These are phyloP conservation scores for Backusella tuberculispora DNA, from an alignment of 192 early-diverging fungal genomes.

Conservation along the genomic window DNA sequence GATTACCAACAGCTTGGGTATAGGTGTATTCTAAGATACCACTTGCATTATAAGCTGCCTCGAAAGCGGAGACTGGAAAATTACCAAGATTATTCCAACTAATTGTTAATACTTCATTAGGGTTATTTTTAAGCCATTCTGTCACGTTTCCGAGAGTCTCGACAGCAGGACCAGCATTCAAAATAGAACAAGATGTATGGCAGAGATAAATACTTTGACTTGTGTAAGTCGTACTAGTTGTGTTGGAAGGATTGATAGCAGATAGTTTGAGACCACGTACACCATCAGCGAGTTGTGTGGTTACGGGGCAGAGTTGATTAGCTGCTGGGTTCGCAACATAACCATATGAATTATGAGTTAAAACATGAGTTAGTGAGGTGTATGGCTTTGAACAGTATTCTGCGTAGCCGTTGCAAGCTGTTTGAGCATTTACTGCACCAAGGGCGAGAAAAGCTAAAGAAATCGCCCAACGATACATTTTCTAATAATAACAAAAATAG, in stretches of 20 bases:
- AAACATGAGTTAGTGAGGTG: constrained; percentile 62
- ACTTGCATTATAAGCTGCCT: constrained; percentile 52
- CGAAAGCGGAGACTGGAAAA: constrained; percentile 52
- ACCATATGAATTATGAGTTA: constrained; percentile 79
- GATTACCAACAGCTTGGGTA: constrained; percentile 45
- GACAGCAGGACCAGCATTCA: constrained; percentile 63
- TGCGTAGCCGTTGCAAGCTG: constrained; percentile 67
- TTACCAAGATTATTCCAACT: constrained; percentile 69
- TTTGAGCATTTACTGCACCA: constrained; percentile 30
- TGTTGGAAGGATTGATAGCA: constrained; percentile 40
- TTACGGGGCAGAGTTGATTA: constrained; percentile 69
- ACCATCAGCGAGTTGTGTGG: constrained; percentile 71
- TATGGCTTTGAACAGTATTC: constrained; percentile 68
- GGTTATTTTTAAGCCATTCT: constrained; percentile 64
- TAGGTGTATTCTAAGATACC: constrained; percentile 55
- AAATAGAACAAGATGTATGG: constrained; percentile 63
- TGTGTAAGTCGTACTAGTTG: constrained; percentile 20
- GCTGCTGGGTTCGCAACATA: constrained; percentile 57
- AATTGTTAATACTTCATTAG: constrained; percentile 77
- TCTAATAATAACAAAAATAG: neutral
- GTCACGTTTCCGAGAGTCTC: constrained; percentile 59
- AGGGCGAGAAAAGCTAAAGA: constrained; percentile 5
- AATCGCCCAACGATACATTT: constrained; percentile 5
- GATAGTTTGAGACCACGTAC: constrained; percentile 78
- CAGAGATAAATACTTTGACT: constrained; percentile 60